phyloP scores from a whole-genome alignment of 2,329 filamentous ascomycete genomes.

The Cercospora beticola region DNA sequence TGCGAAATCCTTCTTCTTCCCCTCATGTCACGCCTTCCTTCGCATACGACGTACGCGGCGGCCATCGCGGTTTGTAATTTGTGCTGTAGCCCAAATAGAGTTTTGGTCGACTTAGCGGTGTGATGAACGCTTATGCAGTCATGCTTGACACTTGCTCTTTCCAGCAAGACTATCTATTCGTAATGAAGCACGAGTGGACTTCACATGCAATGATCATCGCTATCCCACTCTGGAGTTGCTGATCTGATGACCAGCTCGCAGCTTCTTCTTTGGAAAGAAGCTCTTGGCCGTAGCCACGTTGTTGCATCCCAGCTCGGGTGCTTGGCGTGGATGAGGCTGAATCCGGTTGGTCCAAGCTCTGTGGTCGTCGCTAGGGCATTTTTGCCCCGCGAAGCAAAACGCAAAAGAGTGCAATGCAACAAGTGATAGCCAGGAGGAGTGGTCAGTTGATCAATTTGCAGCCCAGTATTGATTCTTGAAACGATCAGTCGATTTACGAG shows the following conservation, averaged over 20 bases:
- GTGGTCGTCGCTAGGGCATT: neutral
- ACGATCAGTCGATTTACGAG: neutral
- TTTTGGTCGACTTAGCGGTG: conserved; percentile 15
- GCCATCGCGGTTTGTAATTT: neutral
- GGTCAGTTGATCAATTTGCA: neutral
- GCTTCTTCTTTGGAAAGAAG: neutral
- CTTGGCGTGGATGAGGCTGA: neutral
- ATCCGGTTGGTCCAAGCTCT: neutral
- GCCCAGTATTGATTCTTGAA: neutral
- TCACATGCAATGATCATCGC: conserved; percentile 1
- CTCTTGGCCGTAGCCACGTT: neutral
- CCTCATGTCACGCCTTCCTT: conserved; percentile 5
- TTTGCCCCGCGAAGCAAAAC: neutral
- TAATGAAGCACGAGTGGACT: neutral
- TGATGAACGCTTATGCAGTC: conserved; percentile 17
- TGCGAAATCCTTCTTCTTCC: neutral
- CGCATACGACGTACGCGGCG: neutral
- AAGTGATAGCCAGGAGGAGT: neutral
- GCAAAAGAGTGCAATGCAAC: neutral
- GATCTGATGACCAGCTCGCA: neutral
- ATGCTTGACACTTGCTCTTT: conserved; percentile 1
- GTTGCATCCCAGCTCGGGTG: neutral
- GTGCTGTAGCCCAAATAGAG: conserved; percentile 10
- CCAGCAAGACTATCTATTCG: neutral
- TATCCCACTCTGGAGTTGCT: neutral